Evolutionary conservation across 352 stramenopile species (phyloP).

Genomic region (Lagenidium giganteum): DNA sequence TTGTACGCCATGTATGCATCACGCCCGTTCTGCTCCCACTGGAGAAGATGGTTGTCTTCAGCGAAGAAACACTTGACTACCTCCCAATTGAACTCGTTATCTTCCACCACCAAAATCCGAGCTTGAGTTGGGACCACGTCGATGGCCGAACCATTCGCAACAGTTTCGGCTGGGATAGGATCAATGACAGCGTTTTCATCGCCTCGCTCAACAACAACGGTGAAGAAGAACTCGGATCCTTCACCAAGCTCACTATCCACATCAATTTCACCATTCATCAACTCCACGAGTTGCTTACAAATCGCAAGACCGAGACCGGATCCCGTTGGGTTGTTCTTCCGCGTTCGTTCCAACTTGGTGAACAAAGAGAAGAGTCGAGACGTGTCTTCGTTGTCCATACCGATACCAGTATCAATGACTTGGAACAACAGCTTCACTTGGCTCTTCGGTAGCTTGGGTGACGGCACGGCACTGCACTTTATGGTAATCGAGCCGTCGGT

Average conservation of each 20-base stretch:
- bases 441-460: constrained; percentile 41
- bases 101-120: constrained; percentile 79
- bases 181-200: constrained; percentile 42
- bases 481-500: constrained; percentile 66
- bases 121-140: constrained; percentile 53
- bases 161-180: constrained; percentile 21
- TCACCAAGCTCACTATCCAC: constrained; percentile 62
- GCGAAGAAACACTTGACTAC: constrained; percentile 85
- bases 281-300: constrained; percentile 68
- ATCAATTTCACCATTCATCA: constrained; percentile 67
- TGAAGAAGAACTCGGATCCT: constrained; percentile 70
- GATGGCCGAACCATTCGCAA: constrained; percentile 12
- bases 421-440: constrained; percentile 64
- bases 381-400: constrained; percentile 64
- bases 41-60: constrained; percentile 74
- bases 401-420: constrained; percentile 65
- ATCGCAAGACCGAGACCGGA: constrained; percentile 66
- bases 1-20: constrained; percentile 70
- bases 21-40: constrained; percentile 77
- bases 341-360: constrained; percentile 57
- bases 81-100: constrained; percentile 91
- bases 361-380: constrained; percentile 59
- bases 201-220: constrained; percentile 38
- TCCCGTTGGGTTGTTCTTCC: constrained; percentile 65
- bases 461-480: constrained; percentile 48